Evolutionary conservation across 176 grass and related monocot species (phyloP).

Genomic region (Oryza australiensis): DNA sequence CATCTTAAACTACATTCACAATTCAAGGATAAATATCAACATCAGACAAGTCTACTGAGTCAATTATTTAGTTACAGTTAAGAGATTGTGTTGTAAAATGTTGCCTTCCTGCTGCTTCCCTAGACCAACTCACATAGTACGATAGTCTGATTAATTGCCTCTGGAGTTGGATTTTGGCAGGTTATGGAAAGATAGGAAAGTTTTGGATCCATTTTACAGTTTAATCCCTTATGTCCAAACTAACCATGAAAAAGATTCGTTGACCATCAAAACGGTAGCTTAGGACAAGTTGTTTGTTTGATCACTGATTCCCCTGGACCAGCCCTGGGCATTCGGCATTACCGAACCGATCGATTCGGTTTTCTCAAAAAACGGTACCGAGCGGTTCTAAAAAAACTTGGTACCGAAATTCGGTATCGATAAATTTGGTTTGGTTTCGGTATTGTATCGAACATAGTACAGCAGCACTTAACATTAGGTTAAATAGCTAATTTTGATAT

Average conservation of each 20-base stretch:
- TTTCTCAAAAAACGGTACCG: no score
- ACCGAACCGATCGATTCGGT: no score
- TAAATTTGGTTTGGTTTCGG: no score
- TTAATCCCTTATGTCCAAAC: not conserved
- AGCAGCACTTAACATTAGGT: no score
- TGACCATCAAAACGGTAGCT: not conserved
- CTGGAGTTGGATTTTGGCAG: not conserved
- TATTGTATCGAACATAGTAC: no score
- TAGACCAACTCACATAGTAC: not conserved
- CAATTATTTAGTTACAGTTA: not conserved
- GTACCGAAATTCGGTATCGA: no score
- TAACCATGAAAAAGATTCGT: not conserved
- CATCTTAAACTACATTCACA: slow-evolving; percentile 60
- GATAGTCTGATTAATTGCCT: not conserved
- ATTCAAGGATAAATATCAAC: slow-evolving; percentile 93
- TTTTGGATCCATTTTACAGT: not conserved
- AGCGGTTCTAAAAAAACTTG: no score
- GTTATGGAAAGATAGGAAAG: not conserved
- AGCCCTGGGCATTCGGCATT: no score
- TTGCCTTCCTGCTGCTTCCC: not conserved
- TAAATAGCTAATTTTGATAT: no score
- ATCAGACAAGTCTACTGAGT: slow-evolving; percentile 68
- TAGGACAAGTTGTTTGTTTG: not conserved
- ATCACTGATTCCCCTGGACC: not conserved
- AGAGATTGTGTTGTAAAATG: not conserved